Base-by-base conservation (phyloP, 2,329 filamentous ascomycete genomes). In the Cladosporium phlei region DNA sequence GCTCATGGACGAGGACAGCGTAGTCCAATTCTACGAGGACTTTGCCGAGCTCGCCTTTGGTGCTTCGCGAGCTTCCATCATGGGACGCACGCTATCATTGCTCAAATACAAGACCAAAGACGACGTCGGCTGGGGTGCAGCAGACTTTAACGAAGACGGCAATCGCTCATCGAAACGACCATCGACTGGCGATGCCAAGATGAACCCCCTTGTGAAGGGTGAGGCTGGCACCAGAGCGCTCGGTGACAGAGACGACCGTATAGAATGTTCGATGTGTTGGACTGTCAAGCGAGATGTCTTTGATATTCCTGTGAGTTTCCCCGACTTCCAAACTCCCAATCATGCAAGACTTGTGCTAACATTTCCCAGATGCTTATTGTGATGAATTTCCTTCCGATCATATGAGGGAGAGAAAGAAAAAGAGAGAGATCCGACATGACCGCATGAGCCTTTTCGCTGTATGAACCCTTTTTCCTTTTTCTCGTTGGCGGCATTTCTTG, bases 181-280 rank as follows among this genome's bases (percentile, higher is more conserved):
- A 5, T 50, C 48, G 2, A 33, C 17, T 12, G 38, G 37, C 3
- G 53, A 56, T 3, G 46, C 49, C 30, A 61, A 55, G 49, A 49
- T 48, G 12, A 58, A 60, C 27, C 54, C 40, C 52, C 60, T 53
- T 51, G 68, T 60, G 55, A 65, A 81, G 57, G 81, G 83, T 46
- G 83, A 88, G 66, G 78, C 86, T 52, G 89, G 87, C 8, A 91
- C 95, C 67, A 85, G 85, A 46, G 80, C 82, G 60, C 77, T 95
- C 11, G 88, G 79, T 0, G 75, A 87, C 61, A 85, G 82, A 63
- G 89, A 95, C 60, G 91, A 90, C 45, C 90, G 93, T 68, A 86
- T 97, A 48, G 87, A 95, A 64, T 96, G 90, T 71, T 89, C 86
- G 59, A 95, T 94, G 69, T 95, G 88, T 71, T 97, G 91, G 90